phyloP scores from a whole-genome alignment of 2,329 filamentous ascomycete genomes.

The Fusarium luffae region DNA sequence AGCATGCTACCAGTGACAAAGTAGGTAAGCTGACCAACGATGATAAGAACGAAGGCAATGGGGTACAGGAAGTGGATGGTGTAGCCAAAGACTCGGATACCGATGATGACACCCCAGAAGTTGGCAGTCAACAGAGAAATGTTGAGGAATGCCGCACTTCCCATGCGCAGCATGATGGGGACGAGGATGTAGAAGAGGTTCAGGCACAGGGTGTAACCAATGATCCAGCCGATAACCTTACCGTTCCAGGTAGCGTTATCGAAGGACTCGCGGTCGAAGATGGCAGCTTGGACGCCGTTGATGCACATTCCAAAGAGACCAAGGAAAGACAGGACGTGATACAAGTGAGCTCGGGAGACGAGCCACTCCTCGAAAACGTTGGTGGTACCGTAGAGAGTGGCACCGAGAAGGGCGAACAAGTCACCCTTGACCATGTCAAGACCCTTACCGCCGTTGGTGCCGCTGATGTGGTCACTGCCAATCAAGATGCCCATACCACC shows the following conservation, averaged over 20 bases:
- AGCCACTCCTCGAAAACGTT: slow-evolving; percentile 97
- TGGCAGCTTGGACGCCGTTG: slow-evolving; percentile 89
- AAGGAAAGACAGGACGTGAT: slow-evolving; percentile 93
- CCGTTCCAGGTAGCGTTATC: slow-evolving; percentile 71
- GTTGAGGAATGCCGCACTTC: slow-evolving; percentile 94
- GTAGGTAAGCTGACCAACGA: slow-evolving; percentile 86
- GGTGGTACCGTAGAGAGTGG: slow-evolving; percentile 88
- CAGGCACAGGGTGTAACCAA: slow-evolving; percentile 89
- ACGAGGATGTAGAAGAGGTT: slow-evolving; percentile 88
- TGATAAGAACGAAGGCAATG: slow-evolving; percentile 92
- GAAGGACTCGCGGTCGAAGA: slow-evolving; percentile 88
- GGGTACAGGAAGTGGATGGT: slow-evolving; percentile 91
- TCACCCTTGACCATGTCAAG: slow-evolving; percentile 88
- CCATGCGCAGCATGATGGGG: slow-evolving; percentile 89
- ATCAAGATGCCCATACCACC: slow-evolving; percentile 90
- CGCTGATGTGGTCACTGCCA: slow-evolving; percentile 86
- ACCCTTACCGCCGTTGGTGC: slow-evolving; percentile 74
- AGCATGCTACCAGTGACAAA: slow-evolving; percentile 85
- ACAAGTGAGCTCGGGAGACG: slow-evolving; percentile 85
- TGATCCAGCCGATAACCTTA: slow-evolving; percentile 80
- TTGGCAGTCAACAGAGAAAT: slow-evolving; percentile 93
- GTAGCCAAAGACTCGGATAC: slow-evolving; percentile 84
- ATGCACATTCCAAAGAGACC: slow-evolving; percentile 89
- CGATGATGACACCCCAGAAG: slow-evolving; percentile 97
- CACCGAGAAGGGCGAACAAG: slow-evolving; percentile 88